Percentiles rank a stretch among this genome's conserved stretches.
These are phyloP conservation scores for Aspergillus brunneoviolaceus DNA, from an alignment of 2,329 filamentous ascomycete genomes.

Conservation along the genomic window DNA sequence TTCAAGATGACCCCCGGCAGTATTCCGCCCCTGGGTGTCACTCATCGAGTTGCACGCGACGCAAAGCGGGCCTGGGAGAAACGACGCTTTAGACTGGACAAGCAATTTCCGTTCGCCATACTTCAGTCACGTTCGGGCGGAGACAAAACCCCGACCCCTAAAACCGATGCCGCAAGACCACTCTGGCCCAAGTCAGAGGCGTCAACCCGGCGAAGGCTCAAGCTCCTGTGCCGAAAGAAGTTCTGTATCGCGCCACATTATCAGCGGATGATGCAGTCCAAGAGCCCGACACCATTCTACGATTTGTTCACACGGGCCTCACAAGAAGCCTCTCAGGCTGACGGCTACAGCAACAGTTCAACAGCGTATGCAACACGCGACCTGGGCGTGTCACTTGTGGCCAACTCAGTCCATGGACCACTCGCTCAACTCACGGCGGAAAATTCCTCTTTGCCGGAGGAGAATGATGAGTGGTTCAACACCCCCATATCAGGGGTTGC, in stretches of 20 bases:
- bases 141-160: conserved; percentile 49
- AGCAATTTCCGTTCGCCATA: conserved; percentile 11
- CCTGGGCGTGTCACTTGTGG: conserved; percentile 46
- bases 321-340: conserved; percentile 24
- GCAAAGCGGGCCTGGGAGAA: conserved; percentile 62
- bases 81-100: conserved; percentile 36
- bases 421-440: conserved; percentile 36
- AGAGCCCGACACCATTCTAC: conserved; percentile 60
- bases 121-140: conserved; percentile 46
- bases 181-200: conserved; percentile 59
- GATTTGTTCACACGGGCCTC: conserved; percentile 38
- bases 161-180: conserved; percentile 31
- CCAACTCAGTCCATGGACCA: conserved; percentile 40
- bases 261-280: conserved; percentile 59
- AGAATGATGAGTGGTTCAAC: conserved; percentile 38
- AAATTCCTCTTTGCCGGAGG: conserved; percentile 23
- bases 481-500: conserved; percentile 26
- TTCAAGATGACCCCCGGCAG: conserved; percentile 67
- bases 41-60: conserved; percentile 61
- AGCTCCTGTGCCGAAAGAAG: conserved; percentile 60
- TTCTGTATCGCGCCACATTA: conserved; percentile 64
- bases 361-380: conserved; percentile 45
- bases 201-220: conserved; percentile 58
- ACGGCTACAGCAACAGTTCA: conserved; percentile 24
- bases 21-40: conserved; percentile 63